These are phyloP conservation scores for Paecilomyces niveus DNA, from an alignment of 2,329 filamentous ascomycete species.

Conservation along the genomic window DNA sequence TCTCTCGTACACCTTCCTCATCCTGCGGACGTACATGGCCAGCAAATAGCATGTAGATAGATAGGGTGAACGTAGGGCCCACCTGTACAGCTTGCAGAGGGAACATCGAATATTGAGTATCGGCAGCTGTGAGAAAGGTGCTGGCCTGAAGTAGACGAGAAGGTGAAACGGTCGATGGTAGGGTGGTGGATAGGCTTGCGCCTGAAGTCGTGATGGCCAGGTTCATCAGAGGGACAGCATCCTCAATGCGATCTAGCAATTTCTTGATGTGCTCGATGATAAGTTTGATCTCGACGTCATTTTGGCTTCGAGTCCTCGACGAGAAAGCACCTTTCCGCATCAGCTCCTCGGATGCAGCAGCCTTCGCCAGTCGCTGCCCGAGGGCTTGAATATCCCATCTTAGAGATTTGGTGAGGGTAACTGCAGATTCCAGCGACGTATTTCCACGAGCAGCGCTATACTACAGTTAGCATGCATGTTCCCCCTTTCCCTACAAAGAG, in stretches of 20 bases:
- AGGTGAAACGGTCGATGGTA: slow-evolving; percentile 79
- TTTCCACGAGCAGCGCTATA: slow-evolving; percentile 62
- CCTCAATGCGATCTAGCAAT: slow-evolving; percentile 73
- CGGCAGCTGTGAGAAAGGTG: slow-evolving; percentile 78
- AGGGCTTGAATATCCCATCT: slow-evolving; percentile 76
- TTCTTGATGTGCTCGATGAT: slow-evolving; percentile 70
- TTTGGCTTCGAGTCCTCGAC: slow-evolving; percentile 45
- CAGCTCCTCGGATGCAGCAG: slow-evolving; percentile 54
- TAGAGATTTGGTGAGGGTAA: slow-evolving; percentile 73
- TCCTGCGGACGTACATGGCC: slow-evolving; percentile 60
- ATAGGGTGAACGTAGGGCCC: slow-evolving; percentile 77
- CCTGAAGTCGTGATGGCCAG: slow-evolving; percentile 92
- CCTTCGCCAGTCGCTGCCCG: slow-evolving; percentile 65
- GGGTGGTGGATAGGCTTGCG: slow-evolving; percentile 70
- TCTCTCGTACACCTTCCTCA: slow-evolving; percentile 52
- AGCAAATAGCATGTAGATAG: slow-evolving; percentile 90
- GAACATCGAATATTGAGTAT: slow-evolving; percentile 68
- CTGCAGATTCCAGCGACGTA: slow-evolving; percentile 75
- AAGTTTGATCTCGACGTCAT: slow-evolving; percentile 57
- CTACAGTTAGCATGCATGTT: neutral
- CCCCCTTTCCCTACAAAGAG: neutral
- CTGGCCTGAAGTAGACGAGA: slow-evolving; percentile 88
- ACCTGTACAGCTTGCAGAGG: slow-evolving; percentile 65
- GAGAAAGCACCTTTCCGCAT: slow-evolving; percentile 24
- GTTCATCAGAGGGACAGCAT: slow-evolving; percentile 85